Conservation (phyloP, 73 alveolate genomes). For the Breviolum minutum region DNA sequence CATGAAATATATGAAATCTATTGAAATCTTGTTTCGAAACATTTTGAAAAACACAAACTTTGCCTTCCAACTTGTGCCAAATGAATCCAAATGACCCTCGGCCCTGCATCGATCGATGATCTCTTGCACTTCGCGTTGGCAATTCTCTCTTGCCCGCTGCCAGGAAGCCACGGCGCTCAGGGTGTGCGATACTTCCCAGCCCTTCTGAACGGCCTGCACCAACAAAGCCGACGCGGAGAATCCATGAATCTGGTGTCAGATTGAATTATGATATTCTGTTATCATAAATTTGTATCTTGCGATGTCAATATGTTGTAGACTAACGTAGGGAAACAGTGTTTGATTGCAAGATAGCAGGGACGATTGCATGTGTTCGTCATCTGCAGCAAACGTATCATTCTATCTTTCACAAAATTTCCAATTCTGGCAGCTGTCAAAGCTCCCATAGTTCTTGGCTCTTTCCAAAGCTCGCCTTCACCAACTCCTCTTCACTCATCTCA, state of each 20-base stretch:
- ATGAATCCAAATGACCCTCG: background rate
- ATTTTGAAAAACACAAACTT: background rate
- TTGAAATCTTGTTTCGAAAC: background rate
- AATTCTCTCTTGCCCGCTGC: conserved; percentile 66
- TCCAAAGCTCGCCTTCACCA: conserved; percentile 44
- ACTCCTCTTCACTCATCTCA: conserved; percentile 35
- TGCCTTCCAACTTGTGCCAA: background rate
- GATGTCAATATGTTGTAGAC: too few relatives aligned
- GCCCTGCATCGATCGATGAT: conserved; percentile 20
- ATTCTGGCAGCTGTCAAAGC: background rate
- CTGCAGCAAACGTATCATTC: too few relatives aligned
- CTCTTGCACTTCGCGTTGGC: conserved; percentile 79
- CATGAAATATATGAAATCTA: background rate
- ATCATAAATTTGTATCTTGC: too few relatives aligned
- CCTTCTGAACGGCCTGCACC: conserved; percentile 1
- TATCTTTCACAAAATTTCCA: too few relatives aligned
- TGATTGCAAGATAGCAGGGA: too few relatives aligned
- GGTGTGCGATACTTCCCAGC: background rate
- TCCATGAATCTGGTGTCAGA: too few relatives aligned
- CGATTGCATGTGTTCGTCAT: too few relatives aligned
- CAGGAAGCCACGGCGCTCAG: conserved; percentile 80
- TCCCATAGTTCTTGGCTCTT: background rate
- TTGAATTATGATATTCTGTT: too few relatives aligned
- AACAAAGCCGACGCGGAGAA: background rate
- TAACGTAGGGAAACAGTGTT: too few relatives aligned